Evolutionary conservation across 2,329 filamentous ascomycete species (phyloP).

Genomic region (Chrysosporium keratinophilum): DNA sequence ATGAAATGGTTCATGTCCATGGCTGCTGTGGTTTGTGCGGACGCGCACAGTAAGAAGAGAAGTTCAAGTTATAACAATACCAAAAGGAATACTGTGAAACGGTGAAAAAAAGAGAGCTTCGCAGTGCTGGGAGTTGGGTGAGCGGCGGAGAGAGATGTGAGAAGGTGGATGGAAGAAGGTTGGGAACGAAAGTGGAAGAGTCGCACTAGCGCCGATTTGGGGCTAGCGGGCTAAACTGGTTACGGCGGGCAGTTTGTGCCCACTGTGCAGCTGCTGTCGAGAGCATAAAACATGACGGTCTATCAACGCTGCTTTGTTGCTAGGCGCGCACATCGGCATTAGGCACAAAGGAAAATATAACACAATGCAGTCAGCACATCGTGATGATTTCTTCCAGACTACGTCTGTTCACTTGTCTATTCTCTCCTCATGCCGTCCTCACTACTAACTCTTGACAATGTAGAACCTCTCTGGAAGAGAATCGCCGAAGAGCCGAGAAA

Average conservation of each 20-base stretch:
- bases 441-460: conserved; percentile 20
- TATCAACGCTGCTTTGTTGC: neutral
- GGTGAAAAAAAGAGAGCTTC: neutral
- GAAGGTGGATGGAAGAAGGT: conserved; percentile 8
- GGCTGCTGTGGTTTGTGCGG: conserved; percentile 27
- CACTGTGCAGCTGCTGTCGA: conserved; percentile 18
- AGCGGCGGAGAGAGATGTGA: conserved; percentile 15
- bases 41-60: conserved; percentile 20
- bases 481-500: conserved; percentile 56
- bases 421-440: neutral
- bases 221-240: neutral
- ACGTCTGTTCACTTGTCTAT: conserved; percentile 50
- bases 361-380: conserved; percentile 56
- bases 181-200: conserved; percentile 18
- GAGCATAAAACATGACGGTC: too few species aligned
- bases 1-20: conserved; percentile 44
- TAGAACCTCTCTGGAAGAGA: conserved; percentile 42
- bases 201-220: neutral
- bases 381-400: conserved; percentile 84
- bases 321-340: neutral
- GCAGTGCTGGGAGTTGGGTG: neutral
- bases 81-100: conserved; percentile 17
- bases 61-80: conserved; percentile 5
- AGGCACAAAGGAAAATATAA: neutral
- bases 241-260: conserved; percentile 29